Conservation (phyloP, 2,329 filamentous ascomycete genomes). For the Botryotinia globosa region DNA sequence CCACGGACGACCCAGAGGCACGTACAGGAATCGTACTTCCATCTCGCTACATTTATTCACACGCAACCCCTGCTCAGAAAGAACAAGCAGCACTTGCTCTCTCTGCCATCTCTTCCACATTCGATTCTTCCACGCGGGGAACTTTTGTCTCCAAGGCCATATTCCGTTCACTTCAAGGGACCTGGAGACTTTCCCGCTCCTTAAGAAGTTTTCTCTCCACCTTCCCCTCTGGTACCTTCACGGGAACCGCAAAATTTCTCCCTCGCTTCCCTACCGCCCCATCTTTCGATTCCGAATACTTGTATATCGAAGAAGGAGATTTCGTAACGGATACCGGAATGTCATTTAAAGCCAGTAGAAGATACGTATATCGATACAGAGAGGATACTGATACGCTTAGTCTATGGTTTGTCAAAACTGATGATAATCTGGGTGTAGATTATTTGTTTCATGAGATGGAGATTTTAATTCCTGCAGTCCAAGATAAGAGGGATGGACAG, state of each 20-base stretch:
- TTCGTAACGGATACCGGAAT: conserved; percentile 52
- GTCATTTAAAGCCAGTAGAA: conserved; percentile 48
- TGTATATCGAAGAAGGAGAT: conserved; percentile 66
- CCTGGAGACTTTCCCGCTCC: conserved; percentile 61
- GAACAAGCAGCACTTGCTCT: conserved; percentile 44
- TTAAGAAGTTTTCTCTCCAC: conserved; percentile 53
- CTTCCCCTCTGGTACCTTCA: conserved; percentile 63
- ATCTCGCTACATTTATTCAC: conserved; percentile 47
- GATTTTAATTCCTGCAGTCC: conserved; percentile 47
- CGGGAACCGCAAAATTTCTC: conserved; percentile 62
- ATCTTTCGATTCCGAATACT: conserved; percentile 51
- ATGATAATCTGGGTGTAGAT: conserved; percentile 56
- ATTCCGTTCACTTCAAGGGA: conserved; percentile 68
- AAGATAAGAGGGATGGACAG: background rate
- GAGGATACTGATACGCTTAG: conserved; percentile 58
- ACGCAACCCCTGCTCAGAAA: conserved; percentile 43
- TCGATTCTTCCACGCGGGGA: conserved; percentile 35
- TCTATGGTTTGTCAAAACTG: conserved; percentile 70
- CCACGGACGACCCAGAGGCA: conserved; percentile 37
- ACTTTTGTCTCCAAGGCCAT: conserved; percentile 62
- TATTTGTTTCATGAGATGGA: conserved; percentile 75
- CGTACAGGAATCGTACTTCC: conserved; percentile 44
- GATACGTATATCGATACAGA: conserved; percentile 72
- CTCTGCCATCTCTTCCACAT: conserved; percentile 24
- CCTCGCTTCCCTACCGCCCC: conserved; percentile 56